These are phyloP conservation scores for Penstemon davidsonii DNA, from an alignment of 257 asterid species.

Conservation along the genomic window DNA sequence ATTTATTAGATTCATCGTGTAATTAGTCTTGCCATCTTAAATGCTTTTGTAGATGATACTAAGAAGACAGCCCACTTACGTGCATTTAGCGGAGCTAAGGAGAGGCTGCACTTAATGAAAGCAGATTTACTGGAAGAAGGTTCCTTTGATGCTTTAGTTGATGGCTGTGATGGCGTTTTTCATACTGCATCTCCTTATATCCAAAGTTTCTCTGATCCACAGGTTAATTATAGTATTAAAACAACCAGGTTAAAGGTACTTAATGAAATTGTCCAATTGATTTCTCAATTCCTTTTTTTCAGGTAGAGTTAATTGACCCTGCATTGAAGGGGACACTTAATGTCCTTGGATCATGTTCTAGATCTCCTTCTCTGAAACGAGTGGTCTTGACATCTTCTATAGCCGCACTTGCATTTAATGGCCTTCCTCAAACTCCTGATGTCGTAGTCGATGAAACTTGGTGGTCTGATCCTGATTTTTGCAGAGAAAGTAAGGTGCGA, in stretches of 20 bases:
- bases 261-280: not conserved
- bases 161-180: slow-evolving; percentile 56
- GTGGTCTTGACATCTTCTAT: slow-evolving; percentile 58
- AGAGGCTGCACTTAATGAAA: slow-evolving; percentile 43
- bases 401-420: slow-evolving; percentile 34
- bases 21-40: too few relatives aligned
- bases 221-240: slow-evolving; percentile 26
- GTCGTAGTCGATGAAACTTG: slow-evolving; percentile 51
- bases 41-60: slow-evolving; percentile 37
- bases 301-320: slow-evolving; percentile 54
- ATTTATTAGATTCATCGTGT: too few relatives aligned
- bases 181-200: slow-evolving; percentile 57
- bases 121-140: slow-evolving; percentile 48
- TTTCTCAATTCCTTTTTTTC: not conserved
- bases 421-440: slow-evolving; percentile 24
- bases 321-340: slow-evolving; percentile 58
- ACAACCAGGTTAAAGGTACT: too few relatives aligned
- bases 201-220: slow-evolving; percentile 27
- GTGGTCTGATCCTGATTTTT: slow-evolving; percentile 42
- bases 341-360: slow-evolving; percentile 47
- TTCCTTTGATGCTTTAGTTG: slow-evolving; percentile 45
- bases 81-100: slow-evolving; percentile 51
- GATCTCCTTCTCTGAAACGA: slow-evolving; percentile 36
- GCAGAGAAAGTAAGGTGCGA: slow-evolving; percentile 42
- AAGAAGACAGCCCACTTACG: slow-evolving; percentile 37